Evolutionary conservation across 2,329 filamentous ascomycete species (phyloP).

Genomic region (Fusarium penzigii): DNA sequence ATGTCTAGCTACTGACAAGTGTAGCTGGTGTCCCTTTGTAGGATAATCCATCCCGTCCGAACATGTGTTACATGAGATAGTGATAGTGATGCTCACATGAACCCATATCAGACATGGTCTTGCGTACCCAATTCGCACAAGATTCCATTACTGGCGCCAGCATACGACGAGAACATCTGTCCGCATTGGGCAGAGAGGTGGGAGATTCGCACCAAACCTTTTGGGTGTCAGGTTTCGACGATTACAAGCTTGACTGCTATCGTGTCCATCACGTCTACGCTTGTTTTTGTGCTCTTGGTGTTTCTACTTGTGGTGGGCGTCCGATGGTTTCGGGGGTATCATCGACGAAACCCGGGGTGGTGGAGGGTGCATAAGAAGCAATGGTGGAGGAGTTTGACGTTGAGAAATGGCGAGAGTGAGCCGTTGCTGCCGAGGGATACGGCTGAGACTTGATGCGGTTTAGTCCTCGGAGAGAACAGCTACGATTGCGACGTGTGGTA

Average conservation of each 20-base stretch:
- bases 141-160: constrained; percentile 51
- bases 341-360: constrained; percentile 23
- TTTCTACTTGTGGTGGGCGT: constrained; percentile 22
- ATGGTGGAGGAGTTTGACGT: constrained; percentile 13
- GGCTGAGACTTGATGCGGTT: constrained; percentile 1
- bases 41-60: constrained; percentile 16
- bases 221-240: constrained; percentile 39
- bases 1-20: constrained; percentile 46
- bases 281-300: constrained; percentile 28
- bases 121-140: constrained; percentile 53
- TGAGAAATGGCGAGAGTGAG: constrained; percentile 31
- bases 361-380: constrained; percentile 10
- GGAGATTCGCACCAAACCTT: constrained; percentile 39
- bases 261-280: constrained; percentile 31
- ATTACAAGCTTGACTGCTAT: constrained; percentile 34
- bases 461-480: constrained; percentile 6
- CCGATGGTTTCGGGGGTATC: constrained; percentile 22
- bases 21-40: constrained; percentile 58
- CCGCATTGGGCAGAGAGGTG: constrained; percentile 49
- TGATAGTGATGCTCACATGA: constrained; percentile 5
- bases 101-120: constrained; percentile 45
- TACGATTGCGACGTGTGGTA: constrained; percentile 8
- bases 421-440: constrained; percentile 28
- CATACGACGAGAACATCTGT: constrained; percentile 51
- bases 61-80: too few species aligned